Conservation (phyloP, 106 monocot genomes). For the Alisma plantagoaquatica region DNA sequence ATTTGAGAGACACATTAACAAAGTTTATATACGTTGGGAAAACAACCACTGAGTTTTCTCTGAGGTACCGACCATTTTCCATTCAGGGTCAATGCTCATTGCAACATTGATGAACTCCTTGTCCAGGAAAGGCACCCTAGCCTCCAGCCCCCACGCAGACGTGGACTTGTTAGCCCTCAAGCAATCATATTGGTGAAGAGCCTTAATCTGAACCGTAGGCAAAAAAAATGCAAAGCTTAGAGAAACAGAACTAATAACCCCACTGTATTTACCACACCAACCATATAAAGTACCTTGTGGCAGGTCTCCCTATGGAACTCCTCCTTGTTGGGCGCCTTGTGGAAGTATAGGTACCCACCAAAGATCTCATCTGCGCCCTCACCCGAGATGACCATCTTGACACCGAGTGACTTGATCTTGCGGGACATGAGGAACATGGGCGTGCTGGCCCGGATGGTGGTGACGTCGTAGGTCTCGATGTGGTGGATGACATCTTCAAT, state of each 20-base stretch:
- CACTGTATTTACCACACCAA: neutral
- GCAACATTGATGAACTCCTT: constrained; percentile 53
- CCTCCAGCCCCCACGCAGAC: constrained; percentile 61
- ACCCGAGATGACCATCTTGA: constrained; percentile 63
- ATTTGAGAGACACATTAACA: neutral
- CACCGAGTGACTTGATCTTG: constrained; percentile 49
- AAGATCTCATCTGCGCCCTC: constrained; percentile 62
- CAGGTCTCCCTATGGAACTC: constrained; percentile 61
- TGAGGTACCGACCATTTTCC: constrained; percentile 31
- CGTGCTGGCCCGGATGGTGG: constrained; percentile 56
- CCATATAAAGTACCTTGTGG: constrained; percentile 31
- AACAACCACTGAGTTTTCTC: too few relatives aligned
- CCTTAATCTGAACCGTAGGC: constrained; percentile 33
- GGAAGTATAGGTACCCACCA: constrained; percentile 60
- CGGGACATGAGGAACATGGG: constrained; percentile 71
- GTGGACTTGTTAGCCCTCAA: constrained; percentile 58
- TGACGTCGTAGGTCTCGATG: constrained; percentile 57
- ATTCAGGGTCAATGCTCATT: constrained; percentile 66
- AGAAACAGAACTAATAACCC: neutral
- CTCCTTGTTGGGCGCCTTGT: constrained; percentile 72
- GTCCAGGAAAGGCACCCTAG: constrained; percentile 58
- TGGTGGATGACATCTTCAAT: constrained; percentile 68
- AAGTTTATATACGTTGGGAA: neutral
- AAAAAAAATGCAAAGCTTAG: neutral
- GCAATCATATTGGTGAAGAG: constrained; percentile 59